phyloP scores from a whole-genome alignment of 2,329 filamentous ascomycete species.

The Colletotrichum karsti region DNA sequence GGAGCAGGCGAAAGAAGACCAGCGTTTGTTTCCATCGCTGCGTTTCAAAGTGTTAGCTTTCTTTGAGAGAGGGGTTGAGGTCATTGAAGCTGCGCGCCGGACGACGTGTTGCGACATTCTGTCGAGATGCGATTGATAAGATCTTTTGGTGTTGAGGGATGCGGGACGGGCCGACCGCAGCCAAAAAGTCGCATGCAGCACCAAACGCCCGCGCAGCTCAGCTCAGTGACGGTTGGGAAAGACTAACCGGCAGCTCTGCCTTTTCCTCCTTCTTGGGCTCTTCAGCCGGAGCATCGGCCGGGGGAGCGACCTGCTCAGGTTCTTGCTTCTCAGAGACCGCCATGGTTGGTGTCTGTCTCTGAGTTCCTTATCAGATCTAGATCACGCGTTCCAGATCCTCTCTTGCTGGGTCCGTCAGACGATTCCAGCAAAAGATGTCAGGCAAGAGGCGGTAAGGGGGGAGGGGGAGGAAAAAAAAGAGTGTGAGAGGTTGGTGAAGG shows the following conservation, averaged over 20 bases:
- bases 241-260: constrained; percentile 23
- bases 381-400: neutral
- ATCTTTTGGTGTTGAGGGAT: neutral
- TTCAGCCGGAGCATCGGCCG: constrained; percentile 1
- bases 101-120: neutral
- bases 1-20: constrained; percentile 53
- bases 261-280: constrained; percentile 9
- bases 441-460: neutral
- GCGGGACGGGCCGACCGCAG: constrained; percentile 12
- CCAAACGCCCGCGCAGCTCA: neutral
- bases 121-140: neutral
- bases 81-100: neutral
- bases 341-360: constrained; percentile 2
- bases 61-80: neutral
- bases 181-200: neutral
- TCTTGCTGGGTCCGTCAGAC: constrained; percentile 9
- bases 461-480: neutral
- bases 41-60: neutral
- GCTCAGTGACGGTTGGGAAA: neutral
- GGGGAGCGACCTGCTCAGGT: neutral
- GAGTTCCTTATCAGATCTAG: constrained; percentile 14
- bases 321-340: constrained; percentile 19
- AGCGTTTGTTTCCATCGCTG: constrained; percentile 34
- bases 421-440: neutral
- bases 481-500: neutral